Evolutionary conservation across 2,329 filamentous ascomycete species (phyloP).

Genomic region (Scleromitrula shiraiana): DNA sequence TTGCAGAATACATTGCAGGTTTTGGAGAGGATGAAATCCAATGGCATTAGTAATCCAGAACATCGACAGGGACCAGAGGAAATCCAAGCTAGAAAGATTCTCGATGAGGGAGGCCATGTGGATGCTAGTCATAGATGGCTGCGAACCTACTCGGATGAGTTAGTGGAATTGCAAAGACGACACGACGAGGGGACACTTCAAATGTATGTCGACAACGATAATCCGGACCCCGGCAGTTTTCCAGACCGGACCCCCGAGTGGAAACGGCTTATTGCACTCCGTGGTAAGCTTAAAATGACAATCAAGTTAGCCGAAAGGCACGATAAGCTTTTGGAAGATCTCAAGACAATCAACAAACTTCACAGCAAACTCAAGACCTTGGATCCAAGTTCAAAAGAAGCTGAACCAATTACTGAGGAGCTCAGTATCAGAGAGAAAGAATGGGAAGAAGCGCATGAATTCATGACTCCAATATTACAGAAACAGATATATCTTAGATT

Average conservation of each 20-base stretch:
- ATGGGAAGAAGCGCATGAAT: not conserved
- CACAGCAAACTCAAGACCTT: not conserved
- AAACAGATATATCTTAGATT: no score
- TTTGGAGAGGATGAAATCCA: conserved; percentile 39
- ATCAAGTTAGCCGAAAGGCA: not conserved
- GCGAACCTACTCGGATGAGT: not conserved
- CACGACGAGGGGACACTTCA: not conserved
- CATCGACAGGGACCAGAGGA: conserved; percentile 36
- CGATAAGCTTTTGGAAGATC: not conserved
- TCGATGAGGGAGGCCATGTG: conserved; percentile 14
- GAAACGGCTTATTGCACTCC: not conserved
- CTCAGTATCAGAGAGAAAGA: not conserved
- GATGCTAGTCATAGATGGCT: not conserved
- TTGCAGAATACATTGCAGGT: conserved; percentile 35
- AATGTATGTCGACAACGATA: not conserved
- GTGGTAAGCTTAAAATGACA: not conserved
- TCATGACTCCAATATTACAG: not conserved
- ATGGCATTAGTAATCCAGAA: conserved; percentile 36
- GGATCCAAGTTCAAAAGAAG: not conserved
- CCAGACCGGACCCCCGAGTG: not conserved
- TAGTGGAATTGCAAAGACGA: not conserved
- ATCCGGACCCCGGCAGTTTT: not conserved
- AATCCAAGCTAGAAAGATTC: conserved; percentile 8
- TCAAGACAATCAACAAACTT: not conserved
- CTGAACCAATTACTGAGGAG: no score